Conservation (phyloP, 2,329 filamentous ascomycete species). For the Colletotrichum sp. region DNA sequence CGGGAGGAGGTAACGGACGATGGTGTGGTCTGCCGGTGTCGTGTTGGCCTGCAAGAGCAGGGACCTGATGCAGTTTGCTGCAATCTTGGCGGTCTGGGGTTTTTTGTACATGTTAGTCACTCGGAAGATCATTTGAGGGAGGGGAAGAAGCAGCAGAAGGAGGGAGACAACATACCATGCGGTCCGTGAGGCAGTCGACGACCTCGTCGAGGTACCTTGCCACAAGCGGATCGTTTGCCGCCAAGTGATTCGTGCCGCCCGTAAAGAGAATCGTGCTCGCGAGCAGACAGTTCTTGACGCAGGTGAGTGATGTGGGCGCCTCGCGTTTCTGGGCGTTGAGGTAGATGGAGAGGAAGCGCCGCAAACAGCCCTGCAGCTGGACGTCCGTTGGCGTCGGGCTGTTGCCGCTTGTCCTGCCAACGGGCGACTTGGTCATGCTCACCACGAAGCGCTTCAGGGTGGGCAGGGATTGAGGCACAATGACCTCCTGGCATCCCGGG, state of each 20-base stretch:
- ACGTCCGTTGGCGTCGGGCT: slow-evolving; percentile 58
- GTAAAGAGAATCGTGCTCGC: slow-evolving; percentile 90
- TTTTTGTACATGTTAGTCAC: slow-evolving; percentile 9
- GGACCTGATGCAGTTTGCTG: slow-evolving; percentile 87
- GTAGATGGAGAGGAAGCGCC: slow-evolving; percentile 82
- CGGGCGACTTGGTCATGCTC: slow-evolving; percentile 63
- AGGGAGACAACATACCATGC: slow-evolving; percentile 69
- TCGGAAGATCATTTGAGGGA: background rate
- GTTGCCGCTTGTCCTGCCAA: slow-evolving; percentile 32
- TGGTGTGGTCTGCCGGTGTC: slow-evolving; percentile 71
- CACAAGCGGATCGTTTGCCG: slow-evolving; percentile 77
- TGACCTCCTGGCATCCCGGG: slow-evolving; percentile 82
- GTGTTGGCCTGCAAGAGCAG: slow-evolving; percentile 72
- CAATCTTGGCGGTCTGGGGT: slow-evolving; percentile 79
- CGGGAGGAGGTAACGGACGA: slow-evolving; percentile 77
- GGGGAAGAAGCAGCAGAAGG: background rate
- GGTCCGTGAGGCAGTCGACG: slow-evolving; percentile 80
- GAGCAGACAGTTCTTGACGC: slow-evolving; percentile 91
- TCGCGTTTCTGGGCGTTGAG: slow-evolving; percentile 78
- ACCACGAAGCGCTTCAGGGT: slow-evolving; percentile 91
- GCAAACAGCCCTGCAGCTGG: slow-evolving; percentile 82
- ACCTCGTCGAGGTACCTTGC: slow-evolving; percentile 79
- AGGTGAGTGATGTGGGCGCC: slow-evolving; percentile 76
- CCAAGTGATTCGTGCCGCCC: slow-evolving; percentile 75
- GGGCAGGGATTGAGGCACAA: slow-evolving; percentile 88